Conservation (phyloP, 768 basidiomycete species). For the Clitopilus hobsonii region DNA sequence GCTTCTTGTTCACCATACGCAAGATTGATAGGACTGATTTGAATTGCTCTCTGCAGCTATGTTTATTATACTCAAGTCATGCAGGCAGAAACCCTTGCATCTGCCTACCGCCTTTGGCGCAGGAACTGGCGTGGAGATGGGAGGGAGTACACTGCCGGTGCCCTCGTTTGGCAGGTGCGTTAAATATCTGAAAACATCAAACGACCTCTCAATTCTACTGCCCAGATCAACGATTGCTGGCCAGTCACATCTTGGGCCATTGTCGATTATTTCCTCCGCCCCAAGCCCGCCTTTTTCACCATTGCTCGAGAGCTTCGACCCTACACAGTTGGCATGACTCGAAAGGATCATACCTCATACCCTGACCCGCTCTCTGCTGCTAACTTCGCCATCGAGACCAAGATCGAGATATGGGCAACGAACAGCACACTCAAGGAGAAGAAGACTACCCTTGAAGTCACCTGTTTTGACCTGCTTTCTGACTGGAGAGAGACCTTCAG, state of each 20-base stretch:
- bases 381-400: constrained; percentile 58
- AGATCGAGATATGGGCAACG: constrained; percentile 83
- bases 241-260: constrained; percentile 94
- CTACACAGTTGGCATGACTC: constrained; percentile 80
- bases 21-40: too few relatives aligned
- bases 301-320: constrained; percentile 81
- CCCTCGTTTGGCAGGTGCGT: constrained; percentile 91
- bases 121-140: constrained; percentile 89
- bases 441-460: constrained; percentile 58
- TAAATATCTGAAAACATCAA: neutral
- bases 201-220: neutral
- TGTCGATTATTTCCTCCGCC: constrained; percentile 88
- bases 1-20: constrained; percentile 6
- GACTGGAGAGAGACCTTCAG: constrained; percentile 52
- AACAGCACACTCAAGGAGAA: constrained; percentile 67
- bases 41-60: constrained; percentile 55
- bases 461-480: constrained; percentile 59
- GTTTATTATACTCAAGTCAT: constrained; percentile 94
- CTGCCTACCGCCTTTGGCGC: constrained; percentile 89
- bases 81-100: constrained; percentile 88
- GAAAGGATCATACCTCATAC: constrained; percentile 65
- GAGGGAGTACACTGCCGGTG: constrained; percentile 82
- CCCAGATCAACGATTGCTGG: constrained; percentile 87
- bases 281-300: constrained; percentile 87
- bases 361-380: constrained; percentile 60